A percentile compares a stretch with the other conserved stretches of the same genome.
These are phyloP conservation scores for Rhododendron williamsianum DNA, from an alignment of 148 eudicot species.

Conservation along the genomic window DNA sequence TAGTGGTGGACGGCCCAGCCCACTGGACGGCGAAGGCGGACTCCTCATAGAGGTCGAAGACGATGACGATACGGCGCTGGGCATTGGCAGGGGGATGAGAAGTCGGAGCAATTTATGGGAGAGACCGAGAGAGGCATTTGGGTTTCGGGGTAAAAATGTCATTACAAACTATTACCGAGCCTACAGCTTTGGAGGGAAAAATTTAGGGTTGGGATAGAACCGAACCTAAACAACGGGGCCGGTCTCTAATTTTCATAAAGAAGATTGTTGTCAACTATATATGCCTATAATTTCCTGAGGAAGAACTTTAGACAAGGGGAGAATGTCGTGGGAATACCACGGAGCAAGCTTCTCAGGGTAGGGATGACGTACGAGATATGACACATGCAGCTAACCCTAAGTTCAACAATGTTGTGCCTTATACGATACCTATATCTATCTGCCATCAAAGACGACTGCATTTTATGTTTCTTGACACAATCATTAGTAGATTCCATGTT, in stretches of 20 bases:
- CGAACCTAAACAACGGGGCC: no score
- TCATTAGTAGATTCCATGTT: neutral
- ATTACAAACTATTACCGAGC: no score
- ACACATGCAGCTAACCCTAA: neutral
- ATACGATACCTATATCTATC: neutral
- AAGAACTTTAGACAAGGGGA: conserved; percentile 42
- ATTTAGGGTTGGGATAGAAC: no score
- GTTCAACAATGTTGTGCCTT: neutral
- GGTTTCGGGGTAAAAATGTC: no score
- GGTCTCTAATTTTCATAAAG: conserved; percentile 10
- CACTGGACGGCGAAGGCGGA: no score
- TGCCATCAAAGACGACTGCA: neutral
- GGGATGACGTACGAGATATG: conserved; percentile 48
- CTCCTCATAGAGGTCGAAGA: no score
- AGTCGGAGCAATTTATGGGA: no score
- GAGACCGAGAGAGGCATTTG: no score
- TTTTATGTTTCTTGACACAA: neutral
- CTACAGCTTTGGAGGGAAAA: no score
- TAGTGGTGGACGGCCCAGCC: no score
- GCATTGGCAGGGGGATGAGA: no score
- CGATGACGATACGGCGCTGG: no score
- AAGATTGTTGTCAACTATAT: conserved; percentile 33
- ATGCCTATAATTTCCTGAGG: conserved; percentile 44
- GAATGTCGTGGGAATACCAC: conserved; percentile 31
- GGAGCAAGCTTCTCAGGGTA: conserved; percentile 35